Evolutionary conservation across 2,329 filamentous ascomycete genomes (phyloP).

Genomic region (Akanthomyces lecanii): DNA sequence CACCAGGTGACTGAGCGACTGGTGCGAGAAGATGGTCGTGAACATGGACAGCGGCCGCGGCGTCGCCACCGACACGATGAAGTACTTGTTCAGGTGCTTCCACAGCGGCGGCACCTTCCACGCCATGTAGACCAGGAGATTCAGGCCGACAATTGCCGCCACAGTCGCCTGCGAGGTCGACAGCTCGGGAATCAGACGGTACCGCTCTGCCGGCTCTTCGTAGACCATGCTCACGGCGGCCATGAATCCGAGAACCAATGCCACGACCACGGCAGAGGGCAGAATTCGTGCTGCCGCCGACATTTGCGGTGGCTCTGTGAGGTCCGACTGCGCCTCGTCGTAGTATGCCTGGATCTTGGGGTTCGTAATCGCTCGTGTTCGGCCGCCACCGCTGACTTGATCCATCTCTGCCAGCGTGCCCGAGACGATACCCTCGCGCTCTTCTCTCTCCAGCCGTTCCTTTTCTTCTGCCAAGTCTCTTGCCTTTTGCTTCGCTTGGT

Average conservation of each 20-base stretch:
- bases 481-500: conserved; percentile 40
- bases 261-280: conserved; percentile 48
- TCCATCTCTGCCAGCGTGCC: conserved; percentile 39
- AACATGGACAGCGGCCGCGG: conserved; percentile 60
- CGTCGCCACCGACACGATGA: conserved; percentile 60
- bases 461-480: conserved; percentile 13
- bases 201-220: conserved; percentile 46
- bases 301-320: conserved; percentile 31
- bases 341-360: conserved; percentile 36
- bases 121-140: conserved; percentile 50
- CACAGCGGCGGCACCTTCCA: conserved; percentile 66
- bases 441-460: conserved; percentile 29
- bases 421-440: conserved; percentile 32
- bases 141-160: conserved; percentile 55
- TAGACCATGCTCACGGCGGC: conserved; percentile 46
- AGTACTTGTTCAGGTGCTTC: conserved; percentile 63
- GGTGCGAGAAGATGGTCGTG: conserved; percentile 66
- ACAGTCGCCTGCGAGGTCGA: conserved; percentile 62
- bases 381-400: conserved; percentile 25
- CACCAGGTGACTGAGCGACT: conserved; percentile 54
- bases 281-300: conserved; percentile 49
- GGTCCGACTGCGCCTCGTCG: conserved; percentile 46
- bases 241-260: conserved; percentile 41
- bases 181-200: conserved; percentile 56
- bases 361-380: conserved; percentile 37